Evolutionary conservation across 2,329 filamentous ascomycete genomes (phyloP), one percentile per base, ranked within the genome.

Genomic region (Botrytis aclada): DNA sequence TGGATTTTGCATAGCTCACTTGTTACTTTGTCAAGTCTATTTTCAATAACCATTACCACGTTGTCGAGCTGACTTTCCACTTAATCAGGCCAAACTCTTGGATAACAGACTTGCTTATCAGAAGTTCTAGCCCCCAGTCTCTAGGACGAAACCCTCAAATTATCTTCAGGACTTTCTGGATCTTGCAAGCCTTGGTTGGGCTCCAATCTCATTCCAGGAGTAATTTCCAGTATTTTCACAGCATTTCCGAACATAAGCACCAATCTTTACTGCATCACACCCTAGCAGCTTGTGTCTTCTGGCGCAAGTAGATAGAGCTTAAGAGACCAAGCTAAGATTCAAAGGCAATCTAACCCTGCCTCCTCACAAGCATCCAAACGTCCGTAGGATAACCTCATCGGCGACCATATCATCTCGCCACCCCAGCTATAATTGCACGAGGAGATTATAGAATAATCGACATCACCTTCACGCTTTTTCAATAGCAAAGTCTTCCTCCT

Each of bases 221-320:
- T n/a, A 67, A 54, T 39, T 32, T 56, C n/a, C 18, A 67, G 45
- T 10, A 14, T 54, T 54, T 67, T 34, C 64, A 67, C 64, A n/a
- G 64, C 64, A 67, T 69, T 61, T 9, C 54, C 37, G 66, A 60
- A 34, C 12, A 32, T n/a, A 58, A 60, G n/a, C 51, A 43, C 69
- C 34, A 56, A 65, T n/a, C 43, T 39, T 32, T 32, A 29, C 37
- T 63, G 41, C 60, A 32, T 70, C 56, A 45, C 16, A 51, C 18
- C 69, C 69, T 51, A 47, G 69, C 56, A 43, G 29, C 60, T 65
- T 32, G n/a, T 64, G 32, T 45, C 16, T n/a, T 47, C 32, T 37
- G 60, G 45, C 54, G 37, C 60, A 71, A 71, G 69, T 64, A 65
- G 60, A n/a, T 41, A 67, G 64, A 67, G 64, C 22, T 54, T 22